phyloP scores from a whole-genome alignment of 106 monocot species.

The Dactylorhiza incarnata region DNA sequence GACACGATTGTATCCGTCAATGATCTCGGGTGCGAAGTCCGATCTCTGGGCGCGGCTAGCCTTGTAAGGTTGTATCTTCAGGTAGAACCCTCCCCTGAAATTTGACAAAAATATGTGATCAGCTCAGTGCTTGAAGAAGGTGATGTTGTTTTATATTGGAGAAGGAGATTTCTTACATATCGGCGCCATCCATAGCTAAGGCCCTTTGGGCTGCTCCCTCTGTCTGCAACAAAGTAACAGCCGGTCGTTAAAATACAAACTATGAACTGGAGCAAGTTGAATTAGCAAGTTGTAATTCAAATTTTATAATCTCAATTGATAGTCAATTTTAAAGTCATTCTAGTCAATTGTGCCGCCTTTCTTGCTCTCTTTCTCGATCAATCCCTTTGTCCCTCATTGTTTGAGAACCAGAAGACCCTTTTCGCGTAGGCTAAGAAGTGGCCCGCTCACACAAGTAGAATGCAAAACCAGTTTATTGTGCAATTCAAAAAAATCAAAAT shows the following conservation, averaged over 20 bases:
- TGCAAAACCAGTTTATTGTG: too few species aligned
- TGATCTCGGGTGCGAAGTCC: conserved; percentile 62
- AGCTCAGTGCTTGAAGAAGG: background rate
- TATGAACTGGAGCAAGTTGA: too few species aligned
- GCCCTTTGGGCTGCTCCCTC: conserved; percentile 95
- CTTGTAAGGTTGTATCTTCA: conserved; percentile 89
- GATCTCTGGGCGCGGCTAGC: conserved; percentile 22
- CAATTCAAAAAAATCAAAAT: too few species aligned
- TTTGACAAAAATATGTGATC: background rate
- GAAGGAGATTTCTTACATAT: conserved; percentile 57
- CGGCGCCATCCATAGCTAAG: conserved; percentile 82
- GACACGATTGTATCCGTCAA: conserved; percentile 86
- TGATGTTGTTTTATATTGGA: background rate
- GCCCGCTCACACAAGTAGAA: too few species aligned
- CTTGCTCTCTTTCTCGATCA: too few species aligned
- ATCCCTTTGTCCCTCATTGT: too few species aligned
- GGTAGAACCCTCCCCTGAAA: conserved; percentile 89
- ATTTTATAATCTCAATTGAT: background rate
- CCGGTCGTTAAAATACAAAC: background rate
- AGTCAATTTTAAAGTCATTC: too few species aligned
- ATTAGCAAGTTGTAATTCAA: background rate
- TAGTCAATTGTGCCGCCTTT: too few species aligned
- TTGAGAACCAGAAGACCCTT: too few species aligned
- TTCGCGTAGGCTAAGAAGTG: too few species aligned
- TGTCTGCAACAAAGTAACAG: conserved; percentile 43